Evolutionary conservation across 1,284 basidiomycete genomes (phyloP).

Genomic region (Melampsora abietis-canadensis): DNA sequence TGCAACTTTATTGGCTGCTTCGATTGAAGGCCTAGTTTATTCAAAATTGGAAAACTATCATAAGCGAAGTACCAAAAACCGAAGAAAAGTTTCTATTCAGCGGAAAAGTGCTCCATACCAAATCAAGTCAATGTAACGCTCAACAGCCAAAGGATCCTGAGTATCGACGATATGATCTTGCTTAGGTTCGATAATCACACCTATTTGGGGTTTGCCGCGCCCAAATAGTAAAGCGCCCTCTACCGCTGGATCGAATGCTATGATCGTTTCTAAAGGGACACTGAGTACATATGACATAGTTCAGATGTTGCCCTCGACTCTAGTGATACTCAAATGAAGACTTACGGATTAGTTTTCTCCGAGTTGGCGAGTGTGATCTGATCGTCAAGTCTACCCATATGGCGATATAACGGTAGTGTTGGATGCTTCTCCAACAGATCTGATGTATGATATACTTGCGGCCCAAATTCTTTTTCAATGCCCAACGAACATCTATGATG

Average conservation of each 20-base stretch:
- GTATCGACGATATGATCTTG: not conserved
- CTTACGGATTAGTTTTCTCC: constrained; percentile 17
- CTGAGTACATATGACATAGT: not conserved
- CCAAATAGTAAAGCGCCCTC: not conserved
- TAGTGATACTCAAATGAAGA: not conserved
- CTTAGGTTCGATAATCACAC: not conserved
- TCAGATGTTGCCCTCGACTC: not conserved
- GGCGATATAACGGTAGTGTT: not conserved
- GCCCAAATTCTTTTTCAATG: not conserved
- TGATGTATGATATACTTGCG: not conserved
- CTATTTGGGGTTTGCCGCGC: not conserved
- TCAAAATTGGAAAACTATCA: too few species aligned
- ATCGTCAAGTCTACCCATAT: constrained; percentile 3
- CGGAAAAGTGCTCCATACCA: not conserved
- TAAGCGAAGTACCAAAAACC: too few species aligned
- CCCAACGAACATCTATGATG: not conserved
- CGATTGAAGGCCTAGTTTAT: not conserved
- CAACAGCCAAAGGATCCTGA: not conserved
- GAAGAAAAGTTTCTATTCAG: too few species aligned
- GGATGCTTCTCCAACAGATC: constrained; percentile 9
- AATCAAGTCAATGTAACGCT: constrained; percentile 6
- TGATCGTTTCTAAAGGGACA: not conserved
- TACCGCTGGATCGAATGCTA: not conserved
- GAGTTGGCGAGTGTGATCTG: constrained; percentile 6
- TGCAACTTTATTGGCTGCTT: not conserved